Percentiles rank a stretch among this genome's conserved stretches.
These are phyloP conservation scores for Herpetospermum pedunculosum DNA, from an alignment of 306 rosid species.

Conservation along the genomic window DNA sequence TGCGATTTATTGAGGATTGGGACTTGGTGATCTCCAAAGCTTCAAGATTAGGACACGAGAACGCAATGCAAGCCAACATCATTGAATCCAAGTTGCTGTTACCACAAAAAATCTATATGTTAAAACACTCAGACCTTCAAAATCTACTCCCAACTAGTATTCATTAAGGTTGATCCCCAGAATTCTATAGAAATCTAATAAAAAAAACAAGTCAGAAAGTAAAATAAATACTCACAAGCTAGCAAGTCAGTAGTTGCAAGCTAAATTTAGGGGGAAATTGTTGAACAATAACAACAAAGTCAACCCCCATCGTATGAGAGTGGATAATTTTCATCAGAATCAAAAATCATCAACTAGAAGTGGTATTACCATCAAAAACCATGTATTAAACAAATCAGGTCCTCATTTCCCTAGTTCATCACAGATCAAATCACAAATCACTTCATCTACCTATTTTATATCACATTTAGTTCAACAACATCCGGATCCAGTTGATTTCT, in stretches of 20 bases:
- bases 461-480: background rate
- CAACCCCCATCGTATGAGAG: background rate
- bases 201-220: background rate
- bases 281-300: background rate
- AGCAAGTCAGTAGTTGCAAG: background rate
- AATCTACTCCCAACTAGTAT: background rate
- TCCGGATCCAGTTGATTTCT: background rate
- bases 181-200: background rate
- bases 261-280: background rate
- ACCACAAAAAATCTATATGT: background rate
- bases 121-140: background rate
- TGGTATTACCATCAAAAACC: background rate
- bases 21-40: conserved; percentile 51
- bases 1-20: conserved; percentile 47
- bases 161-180: background rate
- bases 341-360: background rate
- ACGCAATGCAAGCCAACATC: conserved; percentile 87
- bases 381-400: background rate
- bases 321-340: background rate
- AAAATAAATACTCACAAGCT: background rate
- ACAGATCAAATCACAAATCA: conserved; percentile 17
- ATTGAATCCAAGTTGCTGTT: conserved; percentile 89
- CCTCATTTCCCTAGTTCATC: conserved; percentile 4
- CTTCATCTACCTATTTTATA: background rate
- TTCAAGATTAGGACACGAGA: conserved; percentile 85